Evolutionary conservation across 228 moss, liverwort and hornwort genomes (phyloP).

Genomic region (Sphagnum fallax): DNA sequence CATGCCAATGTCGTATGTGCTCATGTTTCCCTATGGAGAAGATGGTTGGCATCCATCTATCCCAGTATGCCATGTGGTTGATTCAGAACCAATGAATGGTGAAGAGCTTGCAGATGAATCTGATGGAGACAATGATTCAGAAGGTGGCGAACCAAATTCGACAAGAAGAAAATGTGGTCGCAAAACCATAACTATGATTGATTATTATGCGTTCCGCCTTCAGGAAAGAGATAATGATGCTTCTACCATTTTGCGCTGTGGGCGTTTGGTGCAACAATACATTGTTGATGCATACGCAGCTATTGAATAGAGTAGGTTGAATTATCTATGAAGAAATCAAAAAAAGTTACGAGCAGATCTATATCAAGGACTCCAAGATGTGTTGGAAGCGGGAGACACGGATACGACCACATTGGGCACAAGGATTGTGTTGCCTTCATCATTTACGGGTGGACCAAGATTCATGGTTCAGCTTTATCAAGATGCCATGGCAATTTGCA

Average conservation of each 20-base stretch:
- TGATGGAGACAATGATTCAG: no score
- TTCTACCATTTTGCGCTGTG: no score
- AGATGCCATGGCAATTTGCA: constrained; percentile 2
- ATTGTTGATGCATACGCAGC: not conserved
- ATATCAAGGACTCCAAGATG: constrained; percentile 1
- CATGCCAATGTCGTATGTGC: not conserved
- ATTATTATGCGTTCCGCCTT: no score
- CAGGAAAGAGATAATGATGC: no score
- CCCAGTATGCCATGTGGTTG: no score
- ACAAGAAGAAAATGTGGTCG: no score
- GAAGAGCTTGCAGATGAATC: no score
- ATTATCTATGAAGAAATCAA: not conserved
- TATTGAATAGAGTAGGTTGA: not conserved
- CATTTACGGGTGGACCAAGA: constrained; percentile 5
- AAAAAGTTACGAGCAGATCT: not conserved
- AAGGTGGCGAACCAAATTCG: no score
- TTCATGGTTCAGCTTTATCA: not conserved
- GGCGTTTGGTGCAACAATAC: not conserved
- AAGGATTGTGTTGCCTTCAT: constrained; percentile 3
- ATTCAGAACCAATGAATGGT: no score
- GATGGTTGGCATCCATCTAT: not conserved
- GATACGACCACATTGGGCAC: not conserved
- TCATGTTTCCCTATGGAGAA: not conserved
- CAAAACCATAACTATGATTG: no score
- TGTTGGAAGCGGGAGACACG: not conserved